Evolutionary conservation across 495 filamentous ascomycete genomes (phyloP).

Genomic region (Rusavskia elegans): DNA sequence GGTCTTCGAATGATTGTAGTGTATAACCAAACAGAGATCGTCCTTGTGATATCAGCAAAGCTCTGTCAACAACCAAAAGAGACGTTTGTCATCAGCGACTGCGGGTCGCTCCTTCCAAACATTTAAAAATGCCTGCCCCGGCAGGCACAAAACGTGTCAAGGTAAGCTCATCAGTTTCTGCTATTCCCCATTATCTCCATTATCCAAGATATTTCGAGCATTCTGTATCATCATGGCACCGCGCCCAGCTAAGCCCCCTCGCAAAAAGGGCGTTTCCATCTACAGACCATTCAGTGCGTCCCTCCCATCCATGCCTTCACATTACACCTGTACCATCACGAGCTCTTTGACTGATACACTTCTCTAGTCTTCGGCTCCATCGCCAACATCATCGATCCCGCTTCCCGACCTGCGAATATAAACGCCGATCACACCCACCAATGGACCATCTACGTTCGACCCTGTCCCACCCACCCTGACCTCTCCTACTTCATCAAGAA

Average conservation of each 20-base stretch:
- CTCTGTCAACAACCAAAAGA: no score
- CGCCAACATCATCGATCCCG: slow-evolving; percentile 57
- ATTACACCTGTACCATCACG: background rate
- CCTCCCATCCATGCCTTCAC: background rate
- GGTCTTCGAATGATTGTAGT: no score
- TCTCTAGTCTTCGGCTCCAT: slow-evolving; percentile 57
- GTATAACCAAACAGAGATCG: no score
- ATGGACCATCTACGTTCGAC: slow-evolving; percentile 86
- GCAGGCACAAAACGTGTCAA: slow-evolving; percentile 41
- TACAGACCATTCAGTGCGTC: slow-evolving; percentile 52
- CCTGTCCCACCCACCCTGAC: slow-evolving; percentile 69
- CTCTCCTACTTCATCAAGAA: slow-evolving; percentile 93
- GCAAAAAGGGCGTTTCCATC: slow-evolving; percentile 54
- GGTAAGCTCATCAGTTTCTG: slow-evolving; percentile 19
- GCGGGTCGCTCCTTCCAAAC: background rate
- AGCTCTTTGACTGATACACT: slow-evolving; percentile 2
- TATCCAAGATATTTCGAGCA: background rate
- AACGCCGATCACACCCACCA: slow-evolving; percentile 77
- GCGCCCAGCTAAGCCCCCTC: slow-evolving; percentile 10
- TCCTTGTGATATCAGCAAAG: no score
- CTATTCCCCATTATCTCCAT: background rate
- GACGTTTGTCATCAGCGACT: no score
- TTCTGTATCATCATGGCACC: background rate
- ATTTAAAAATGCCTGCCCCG: slow-evolving; percentile 36
- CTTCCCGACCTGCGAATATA: slow-evolving; percentile 42